Conservation (phyloP, 2,329 filamentous ascomycete species). For the Rhytidhysteron rufulum region DNA sequence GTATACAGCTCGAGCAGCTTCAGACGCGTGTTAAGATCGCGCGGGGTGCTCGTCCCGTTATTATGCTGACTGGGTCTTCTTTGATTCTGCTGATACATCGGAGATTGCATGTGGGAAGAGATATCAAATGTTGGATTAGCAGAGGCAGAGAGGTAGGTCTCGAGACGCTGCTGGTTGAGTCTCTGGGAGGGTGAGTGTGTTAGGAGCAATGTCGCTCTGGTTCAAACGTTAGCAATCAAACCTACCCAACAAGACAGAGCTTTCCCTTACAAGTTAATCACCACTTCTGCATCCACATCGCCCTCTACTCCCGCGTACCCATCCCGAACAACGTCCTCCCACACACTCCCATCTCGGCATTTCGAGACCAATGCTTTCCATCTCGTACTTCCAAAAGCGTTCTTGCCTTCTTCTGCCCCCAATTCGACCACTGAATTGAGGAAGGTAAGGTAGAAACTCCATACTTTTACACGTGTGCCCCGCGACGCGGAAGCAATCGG, state of each 20-base stretch:
- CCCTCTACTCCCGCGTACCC: slow-evolving; percentile 87
- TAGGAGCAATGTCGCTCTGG: slow-evolving; percentile 82
- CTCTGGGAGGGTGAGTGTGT: slow-evolving; percentile 83
- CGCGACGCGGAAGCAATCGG: slow-evolving; percentile 77
- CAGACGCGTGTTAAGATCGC: slow-evolving; percentile 77
- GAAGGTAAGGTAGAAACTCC: slow-evolving; percentile 93
- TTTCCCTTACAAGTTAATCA: slow-evolving; percentile 73
- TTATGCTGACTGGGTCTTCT: slow-evolving; percentile 28
- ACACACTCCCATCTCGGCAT: slow-evolving; percentile 85
- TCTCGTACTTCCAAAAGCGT: slow-evolving; percentile 76
- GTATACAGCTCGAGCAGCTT: slow-evolving; percentile 95
- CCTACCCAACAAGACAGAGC: neutral
- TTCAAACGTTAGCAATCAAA: slow-evolving; percentile 1
- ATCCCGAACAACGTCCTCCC: slow-evolving; percentile 85
- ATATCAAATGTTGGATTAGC: slow-evolving; percentile 71
- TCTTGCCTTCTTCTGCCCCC: slow-evolving; percentile 84
- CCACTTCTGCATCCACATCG: slow-evolving; percentile 90
- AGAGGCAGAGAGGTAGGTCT: slow-evolving; percentile 80
- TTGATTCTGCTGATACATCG: slow-evolving; percentile 22
- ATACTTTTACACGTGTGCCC: slow-evolving; percentile 86
- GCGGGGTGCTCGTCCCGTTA: slow-evolving; percentile 74
- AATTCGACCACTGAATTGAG: slow-evolving; percentile 88
- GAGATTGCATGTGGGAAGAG: slow-evolving; percentile 57
- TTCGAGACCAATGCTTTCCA: slow-evolving; percentile 80
- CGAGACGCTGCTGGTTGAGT: slow-evolving; percentile 81